Base-by-base conservation (phyloP, 75 land plant species). In the Chamaecyparis obtusa region DNA sequence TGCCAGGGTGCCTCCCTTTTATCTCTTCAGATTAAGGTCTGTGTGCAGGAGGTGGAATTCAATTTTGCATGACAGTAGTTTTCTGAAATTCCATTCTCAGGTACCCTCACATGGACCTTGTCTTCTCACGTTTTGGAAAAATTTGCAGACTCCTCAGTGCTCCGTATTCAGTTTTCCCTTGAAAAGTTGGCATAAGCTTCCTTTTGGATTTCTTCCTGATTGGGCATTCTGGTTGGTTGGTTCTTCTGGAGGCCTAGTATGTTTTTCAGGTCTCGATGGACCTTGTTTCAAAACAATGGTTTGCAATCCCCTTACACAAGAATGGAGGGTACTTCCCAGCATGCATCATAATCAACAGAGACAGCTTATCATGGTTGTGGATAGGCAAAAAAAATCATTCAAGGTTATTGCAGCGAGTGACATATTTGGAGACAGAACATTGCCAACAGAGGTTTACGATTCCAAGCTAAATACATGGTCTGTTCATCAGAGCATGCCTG, bases 381-480 rank as follows among this genome's bases (percentile, higher is more conserved):
- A 95, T 80, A 90, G 90, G 69, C 75, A 79, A 19, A 87, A 91
- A 27, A 90, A 87, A 24, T 90, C 91, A 10, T 95, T 92, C 55
- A 93, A 93, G 87, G 88, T 95, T 3, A 89, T 95, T 39, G 95
- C 95, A 15, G 89, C 94, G 3, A 90, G 93, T 80, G 95, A 92
- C 87, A 93, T 94, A 14, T 92, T 89, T 87, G 96, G 92, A n/a
- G 91, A 91, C 80, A 93, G 86, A 54, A 88, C 95, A 11, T 74
- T 95, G 75, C 94, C 96, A 30, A 94, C 95, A 14, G 95, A 95
- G 87, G 95, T 95, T 16, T 95, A 91, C 71, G 96, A 95, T 84
- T 95, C 96, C 30, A 89, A 88, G 57, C 46, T 85, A 9, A 85
- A 94, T 77, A 83, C 75, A 3, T 95, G 96, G 96, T 78, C 93